Evolutionary conservation across 768 basidiomycete species (phyloP), one percentile per base, ranked within the genome.

Genomic region (Boletus vermiculosoides): DNA sequence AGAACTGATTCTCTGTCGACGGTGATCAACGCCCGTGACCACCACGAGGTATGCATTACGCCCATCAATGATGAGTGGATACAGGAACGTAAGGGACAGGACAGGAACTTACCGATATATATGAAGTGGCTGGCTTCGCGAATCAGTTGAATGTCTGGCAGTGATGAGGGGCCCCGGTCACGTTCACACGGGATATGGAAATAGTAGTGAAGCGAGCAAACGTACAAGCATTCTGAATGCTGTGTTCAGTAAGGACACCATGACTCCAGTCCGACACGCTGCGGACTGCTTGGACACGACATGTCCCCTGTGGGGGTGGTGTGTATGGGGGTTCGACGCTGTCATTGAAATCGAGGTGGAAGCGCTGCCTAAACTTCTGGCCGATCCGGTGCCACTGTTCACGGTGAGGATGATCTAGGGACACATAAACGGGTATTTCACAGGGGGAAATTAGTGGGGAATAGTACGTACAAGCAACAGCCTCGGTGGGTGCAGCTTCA

Each of bases 211-310:
- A 42, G 57, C 36, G 20, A 54, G 8, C 4, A 47, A 8, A 82
- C 88, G 69, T 66, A 92, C 91, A 94, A 46, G 96, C 95, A 63
- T 93, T 89, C 74, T 97, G 95, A 57, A 98, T 93, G 71, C 91
- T 94, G 56, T 85, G 83, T 71, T 98, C 96, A 4, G 83, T 88
- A 61, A 95, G 77, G 36, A 94, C 90, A 3, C 95, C 96, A 64
- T 94, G 92, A 65, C 87, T 90, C 96, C 96, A 99, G 73, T 98
- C 96, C 2, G 80, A 85, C 22, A 94, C 90, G 58, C 89, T 92
- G 52, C 96, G 83, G 42, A 92, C 80, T 16, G 82, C 92, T 76
- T 98, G 93, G 18, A 93, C 87, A 34, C 77, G 77, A 66, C 87
- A 88, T 9, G 77, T 78, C 2, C 81, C 81, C 31, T 80, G 76